Conservation (phyloP, 2,329 filamentous ascomycete genomes). For the Keithomyces neogunnii region DNA sequence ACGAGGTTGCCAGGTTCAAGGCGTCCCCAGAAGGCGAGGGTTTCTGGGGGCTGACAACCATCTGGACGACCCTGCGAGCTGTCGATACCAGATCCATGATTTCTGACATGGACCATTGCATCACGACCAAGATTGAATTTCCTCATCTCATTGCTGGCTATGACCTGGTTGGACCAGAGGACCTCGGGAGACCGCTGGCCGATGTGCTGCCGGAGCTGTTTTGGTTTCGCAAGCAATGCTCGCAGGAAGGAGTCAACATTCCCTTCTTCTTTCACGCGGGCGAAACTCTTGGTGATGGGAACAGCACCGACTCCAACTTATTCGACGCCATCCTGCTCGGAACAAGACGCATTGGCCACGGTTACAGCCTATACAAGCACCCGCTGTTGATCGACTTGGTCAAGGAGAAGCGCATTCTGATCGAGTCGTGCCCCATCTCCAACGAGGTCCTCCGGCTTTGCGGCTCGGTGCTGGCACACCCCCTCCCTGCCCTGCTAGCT, state of each 20-base stretch:
- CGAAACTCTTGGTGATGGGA: slow-evolving; percentile 71
- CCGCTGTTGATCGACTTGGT: slow-evolving; percentile 82
- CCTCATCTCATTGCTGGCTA: slow-evolving; percentile 78
- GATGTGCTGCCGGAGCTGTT: slow-evolving; percentile 79
- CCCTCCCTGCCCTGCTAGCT: slow-evolving; percentile 74
- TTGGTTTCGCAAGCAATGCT: slow-evolving; percentile 86
- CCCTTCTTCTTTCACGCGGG: slow-evolving; percentile 97
- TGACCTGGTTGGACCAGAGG: slow-evolving; percentile 85
- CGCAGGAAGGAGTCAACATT: slow-evolving; percentile 67
- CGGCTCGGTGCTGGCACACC: slow-evolving; percentile 66
- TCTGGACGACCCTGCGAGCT: slow-evolving; percentile 70
- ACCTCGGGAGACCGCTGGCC: slow-evolving; percentile 63
- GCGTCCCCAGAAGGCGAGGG: slow-evolving; percentile 57
- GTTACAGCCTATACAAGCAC: slow-evolving; percentile 83
- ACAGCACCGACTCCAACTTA: slow-evolving; percentile 68
- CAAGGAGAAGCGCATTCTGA: slow-evolving; percentile 76
- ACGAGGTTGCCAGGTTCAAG: slow-evolving; percentile 73
- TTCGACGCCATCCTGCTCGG: slow-evolving; percentile 85
- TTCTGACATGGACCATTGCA: slow-evolving; percentile 80
- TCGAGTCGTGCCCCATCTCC: slow-evolving; percentile 86
- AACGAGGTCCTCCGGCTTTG: slow-evolving; percentile 82
- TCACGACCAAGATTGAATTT: slow-evolving; percentile 69
- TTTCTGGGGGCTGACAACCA: slow-evolving; percentile 80
- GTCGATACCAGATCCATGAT: slow-evolving; percentile 58
- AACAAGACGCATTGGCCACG: slow-evolving; percentile 82